Evolutionary conservation across 2,329 filamentous ascomycete species (phyloP).

Genomic region (Aspergillus sp.): DNA sequence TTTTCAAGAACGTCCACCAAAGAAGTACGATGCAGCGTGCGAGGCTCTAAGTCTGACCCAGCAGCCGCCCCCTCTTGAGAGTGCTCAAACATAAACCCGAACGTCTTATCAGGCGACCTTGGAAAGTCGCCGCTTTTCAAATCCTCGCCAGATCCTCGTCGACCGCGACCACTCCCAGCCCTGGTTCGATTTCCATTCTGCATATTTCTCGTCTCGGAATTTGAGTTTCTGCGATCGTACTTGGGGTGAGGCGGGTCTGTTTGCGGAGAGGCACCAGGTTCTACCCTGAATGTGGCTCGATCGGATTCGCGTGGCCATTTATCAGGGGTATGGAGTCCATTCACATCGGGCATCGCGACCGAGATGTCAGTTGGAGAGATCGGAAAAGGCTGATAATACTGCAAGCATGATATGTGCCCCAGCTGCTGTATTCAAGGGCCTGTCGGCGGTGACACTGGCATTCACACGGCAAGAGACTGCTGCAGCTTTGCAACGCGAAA

Average conservation of each 20-base stretch:
- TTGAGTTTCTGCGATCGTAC: not conserved
- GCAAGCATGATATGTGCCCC: not conserved
- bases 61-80: slow-evolving; percentile 9
- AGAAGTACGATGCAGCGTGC: slow-evolving; percentile 21
- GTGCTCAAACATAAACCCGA: slow-evolving; percentile 23
- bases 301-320: slow-evolving; percentile 1
- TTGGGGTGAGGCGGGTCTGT: not conserved
- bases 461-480: not conserved
- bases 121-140: slow-evolving; percentile 17
- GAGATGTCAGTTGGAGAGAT: not conserved
- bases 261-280: not conserved
- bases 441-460: slow-evolving; percentile 6
- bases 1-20: slow-evolving; percentile 32
- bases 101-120: slow-evolving; percentile 16
- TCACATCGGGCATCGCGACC: slow-evolving; percentile 6
- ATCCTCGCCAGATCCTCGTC: slow-evolving; percentile 5
- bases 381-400: not conserved
- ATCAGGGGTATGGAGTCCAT: not conserved
- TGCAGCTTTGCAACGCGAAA: slow-evolving; percentile 2
- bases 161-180: not conserved
- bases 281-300: not conserved
- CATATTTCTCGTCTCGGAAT: not conserved
- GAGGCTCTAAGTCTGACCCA: slow-evolving; percentile 2
- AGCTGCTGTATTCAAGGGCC: not conserved
- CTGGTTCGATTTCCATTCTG: slow-evolving; percentile 3